Percentiles rank a stretch among this genome's conserved stretches.
Conservation (phyloP, 768 basidiomycete genomes). For the Rubroboletus satanas region DNA sequence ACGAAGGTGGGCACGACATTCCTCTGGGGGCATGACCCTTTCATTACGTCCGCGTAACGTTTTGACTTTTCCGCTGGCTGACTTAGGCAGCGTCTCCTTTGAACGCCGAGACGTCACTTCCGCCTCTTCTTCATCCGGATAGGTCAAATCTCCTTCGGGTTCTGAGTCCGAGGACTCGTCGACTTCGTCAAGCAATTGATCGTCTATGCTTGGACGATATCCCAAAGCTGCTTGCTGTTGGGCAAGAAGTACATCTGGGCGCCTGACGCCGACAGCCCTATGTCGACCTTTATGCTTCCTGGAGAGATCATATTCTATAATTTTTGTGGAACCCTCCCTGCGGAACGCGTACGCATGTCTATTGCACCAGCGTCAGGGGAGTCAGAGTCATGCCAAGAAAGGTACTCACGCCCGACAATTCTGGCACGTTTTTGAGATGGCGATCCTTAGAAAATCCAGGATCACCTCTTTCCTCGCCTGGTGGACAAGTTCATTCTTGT, state of each 20-base stretch:
- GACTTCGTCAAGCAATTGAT: constrained; percentile 34
- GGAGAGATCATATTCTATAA: constrained; percentile 90
- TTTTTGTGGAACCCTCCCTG: constrained; percentile 90
- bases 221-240: constrained; percentile 34
- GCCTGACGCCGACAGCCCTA: constrained; percentile 47
- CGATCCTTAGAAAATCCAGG: constrained; percentile 69
- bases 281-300: constrained; percentile 69
- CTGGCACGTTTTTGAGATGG: constrained; percentile 69
- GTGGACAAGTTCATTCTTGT: constrained; percentile 87
- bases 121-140: constrained; percentile 51
- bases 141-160: constrained; percentile 43
- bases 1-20: constrained; percentile 91
- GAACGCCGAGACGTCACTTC: constrained; percentile 30
- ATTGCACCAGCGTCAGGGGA: constrained; percentile 3
- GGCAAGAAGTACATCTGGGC: constrained; percentile 72
- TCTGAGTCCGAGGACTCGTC: constrained; percentile 53
- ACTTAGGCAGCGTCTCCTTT: constrained; percentile 51
- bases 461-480: constrained; percentile 83
- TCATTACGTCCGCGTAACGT: constrained; percentile 79
- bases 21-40: constrained; percentile 85
- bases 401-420: constrained; percentile 81
- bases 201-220: constrained; percentile 23
- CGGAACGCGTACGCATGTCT: constrained; percentile 84
- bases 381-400: constrained; percentile 1
- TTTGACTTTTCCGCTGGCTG: constrained; percentile 76